Conservation (phyloP, 179 eudicot species). For the Vitellaria paradoxa region DNA sequence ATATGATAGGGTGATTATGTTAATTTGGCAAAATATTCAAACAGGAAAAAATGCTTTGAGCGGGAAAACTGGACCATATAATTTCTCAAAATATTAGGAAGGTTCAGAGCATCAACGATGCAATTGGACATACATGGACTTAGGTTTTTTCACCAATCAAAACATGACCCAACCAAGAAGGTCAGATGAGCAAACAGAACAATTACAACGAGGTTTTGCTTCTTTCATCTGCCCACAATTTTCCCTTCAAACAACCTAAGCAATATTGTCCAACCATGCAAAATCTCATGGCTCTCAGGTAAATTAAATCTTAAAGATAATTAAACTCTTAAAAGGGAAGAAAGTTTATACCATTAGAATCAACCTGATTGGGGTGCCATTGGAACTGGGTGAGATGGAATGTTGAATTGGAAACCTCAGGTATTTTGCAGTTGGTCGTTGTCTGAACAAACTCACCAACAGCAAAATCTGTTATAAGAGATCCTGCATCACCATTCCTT, state of each 20-base stretch:
- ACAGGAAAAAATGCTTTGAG: not conserved
- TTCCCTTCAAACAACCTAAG: not conserved
- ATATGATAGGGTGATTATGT: no score
- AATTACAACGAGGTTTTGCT: not conserved
- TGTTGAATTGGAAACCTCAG: conserved; percentile 51
- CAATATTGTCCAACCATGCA: not conserved
- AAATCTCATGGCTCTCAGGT: not conserved
- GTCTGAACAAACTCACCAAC: conserved; percentile 56
- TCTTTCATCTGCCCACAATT: no score
- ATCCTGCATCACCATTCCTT: conserved; percentile 37
- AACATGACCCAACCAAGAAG: not conserved
- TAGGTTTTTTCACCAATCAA: not conserved
- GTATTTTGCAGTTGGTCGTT: conserved; percentile 39
- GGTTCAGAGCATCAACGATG: not conserved
- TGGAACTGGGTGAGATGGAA: conserved; percentile 61
- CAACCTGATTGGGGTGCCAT: conserved; percentile 54
- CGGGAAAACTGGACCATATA: not conserved
- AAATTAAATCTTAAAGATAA: not conserved
- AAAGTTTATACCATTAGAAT: conserved; percentile 42
- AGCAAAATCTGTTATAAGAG: conserved; percentile 40
- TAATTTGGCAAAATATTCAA: no score
- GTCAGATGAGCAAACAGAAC: not conserved
- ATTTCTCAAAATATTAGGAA: not conserved
- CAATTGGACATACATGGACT: not conserved
- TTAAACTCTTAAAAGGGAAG: conserved; percentile 5